These are phyloP conservation scores for Coffea humblotiana DNA, from an alignment of 305 asterid species.

Conservation along the genomic window DNA sequence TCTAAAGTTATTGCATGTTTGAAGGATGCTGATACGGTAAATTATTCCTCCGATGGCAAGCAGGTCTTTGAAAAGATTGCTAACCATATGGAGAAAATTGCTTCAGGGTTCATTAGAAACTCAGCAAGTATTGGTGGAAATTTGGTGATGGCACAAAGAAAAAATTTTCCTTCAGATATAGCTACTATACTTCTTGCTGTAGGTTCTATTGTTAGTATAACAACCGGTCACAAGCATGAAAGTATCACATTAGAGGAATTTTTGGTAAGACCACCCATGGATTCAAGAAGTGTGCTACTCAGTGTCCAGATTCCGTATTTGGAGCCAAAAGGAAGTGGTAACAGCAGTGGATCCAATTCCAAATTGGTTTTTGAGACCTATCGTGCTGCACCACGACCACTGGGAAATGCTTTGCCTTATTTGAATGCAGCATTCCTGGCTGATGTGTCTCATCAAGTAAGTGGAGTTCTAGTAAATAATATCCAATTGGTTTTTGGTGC, in stretches of 20 bases:
- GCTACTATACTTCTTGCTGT: conserved; percentile 73
- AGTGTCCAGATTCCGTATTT: conserved; percentile 57
- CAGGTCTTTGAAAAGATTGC: conserved; percentile 47
- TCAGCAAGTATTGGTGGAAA: conserved; percentile 91
- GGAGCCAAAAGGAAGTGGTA: conserved; percentile 27
- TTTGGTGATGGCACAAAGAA: conserved; percentile 81
- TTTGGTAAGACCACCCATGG: conserved; percentile 59
- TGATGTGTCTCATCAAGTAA: conserved; percentile 41
- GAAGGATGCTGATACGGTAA: conserved; percentile 31
- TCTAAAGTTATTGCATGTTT: conserved; percentile 47
- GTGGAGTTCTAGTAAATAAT: conserved; percentile 29
- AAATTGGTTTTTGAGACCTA: conserved; percentile 62
- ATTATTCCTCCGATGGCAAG: conserved; percentile 27
- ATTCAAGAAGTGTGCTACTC: conserved; percentile 52
- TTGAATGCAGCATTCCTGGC: conserved; percentile 84
- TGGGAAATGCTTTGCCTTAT: conserved; percentile 90
- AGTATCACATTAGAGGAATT: conserved; percentile 65
- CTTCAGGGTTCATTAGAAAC: conserved; percentile 70
- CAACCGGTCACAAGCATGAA: conserved; percentile 38
- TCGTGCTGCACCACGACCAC: conserved; percentile 86
- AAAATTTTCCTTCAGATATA: conserved; percentile 80
- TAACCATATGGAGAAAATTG: conserved; percentile 68
- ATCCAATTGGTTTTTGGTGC: conserved; percentile 33
- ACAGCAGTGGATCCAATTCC: conserved; percentile 31
- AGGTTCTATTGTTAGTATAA: conserved; percentile 53